Percentiles rank a stretch among this genome's conserved stretches.
Evolutionary conservation across 75 land plant genomes (phyloP).

Genomic region (Cunninghamia lanceolata): DNA sequence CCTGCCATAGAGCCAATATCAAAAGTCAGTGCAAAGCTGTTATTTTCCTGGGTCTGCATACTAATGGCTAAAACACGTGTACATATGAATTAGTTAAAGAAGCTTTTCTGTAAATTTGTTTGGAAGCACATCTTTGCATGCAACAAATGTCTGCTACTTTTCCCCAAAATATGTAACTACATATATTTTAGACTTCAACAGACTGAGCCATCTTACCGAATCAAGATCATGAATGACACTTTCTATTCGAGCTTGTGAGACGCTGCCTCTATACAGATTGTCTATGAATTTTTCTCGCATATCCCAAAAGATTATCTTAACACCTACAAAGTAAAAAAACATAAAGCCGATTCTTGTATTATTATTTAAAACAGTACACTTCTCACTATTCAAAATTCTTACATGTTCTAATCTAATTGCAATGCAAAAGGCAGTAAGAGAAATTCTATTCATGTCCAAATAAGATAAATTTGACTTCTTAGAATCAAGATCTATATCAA

Average conservation of each 20-base stretch:
- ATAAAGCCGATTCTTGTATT: not conserved
- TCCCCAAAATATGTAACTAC: not conserved
- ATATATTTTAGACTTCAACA: not conserved
- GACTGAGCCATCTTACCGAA: constrained; percentile 37
- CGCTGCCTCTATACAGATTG: constrained; percentile 49
- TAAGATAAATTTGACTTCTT: not conserved
- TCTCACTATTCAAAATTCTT: not conserved
- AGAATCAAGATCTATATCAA: not conserved
- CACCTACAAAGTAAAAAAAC: constrained; percentile 30
- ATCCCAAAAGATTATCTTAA: constrained; percentile 66
- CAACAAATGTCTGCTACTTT: not conserved
- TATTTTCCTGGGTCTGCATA: not conserved
- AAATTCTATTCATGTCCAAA: not conserved
- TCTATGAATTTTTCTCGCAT: constrained; percentile 46
- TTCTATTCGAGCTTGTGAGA: constrained; percentile 57
- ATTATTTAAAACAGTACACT: not conserved
- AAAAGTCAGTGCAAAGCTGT: not conserved
- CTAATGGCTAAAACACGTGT: not conserved
- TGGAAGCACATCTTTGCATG: not conserved
- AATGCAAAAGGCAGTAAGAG: not conserved
- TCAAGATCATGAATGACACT: constrained; percentile 42
- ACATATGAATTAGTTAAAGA: not conserved
- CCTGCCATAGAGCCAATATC: constrained; percentile 31
- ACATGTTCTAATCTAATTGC: not conserved
- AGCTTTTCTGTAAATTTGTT: not conserved